Percentiles rank a stretch among this genome's conserved stretches.
Conservation (phyloP, 768 basidiomycete species). For the Pleurotus sapidus region DNA sequence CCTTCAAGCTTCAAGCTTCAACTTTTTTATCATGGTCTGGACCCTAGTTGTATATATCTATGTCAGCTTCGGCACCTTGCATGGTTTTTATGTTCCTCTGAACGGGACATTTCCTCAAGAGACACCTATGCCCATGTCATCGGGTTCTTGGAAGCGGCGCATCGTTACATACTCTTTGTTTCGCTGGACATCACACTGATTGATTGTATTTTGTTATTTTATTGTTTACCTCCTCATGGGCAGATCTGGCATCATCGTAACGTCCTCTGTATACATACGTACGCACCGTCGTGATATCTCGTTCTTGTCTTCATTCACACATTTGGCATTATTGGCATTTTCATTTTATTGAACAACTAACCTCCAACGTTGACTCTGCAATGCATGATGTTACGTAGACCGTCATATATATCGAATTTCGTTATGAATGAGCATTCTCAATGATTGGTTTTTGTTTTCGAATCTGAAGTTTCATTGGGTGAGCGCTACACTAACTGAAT, state of each 20-base stretch:
- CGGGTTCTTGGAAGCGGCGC: neutral
- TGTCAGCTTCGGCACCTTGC: neutral
- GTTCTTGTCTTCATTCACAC: neutral
- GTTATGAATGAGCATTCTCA: too few relatives aligned
- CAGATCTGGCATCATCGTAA: slow-evolving; percentile 7
- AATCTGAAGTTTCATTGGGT: too few relatives aligned
- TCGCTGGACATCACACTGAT: neutral
- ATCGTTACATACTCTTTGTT: neutral
- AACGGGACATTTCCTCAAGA: too few relatives aligned
- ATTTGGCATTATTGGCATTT: neutral
- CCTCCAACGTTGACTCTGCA: too few relatives aligned
- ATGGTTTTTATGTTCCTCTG: neutral
- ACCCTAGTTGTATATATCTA: neutral
- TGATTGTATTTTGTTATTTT: slow-evolving; percentile 4
- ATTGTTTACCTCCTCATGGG: neutral
- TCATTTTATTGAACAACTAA: neutral
- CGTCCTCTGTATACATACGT: slow-evolving; percentile 1
- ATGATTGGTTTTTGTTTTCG: too few relatives aligned
- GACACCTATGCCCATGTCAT: neutral
- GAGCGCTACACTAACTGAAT: slow-evolving; percentile 44
- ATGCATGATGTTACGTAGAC: too few relatives aligned
- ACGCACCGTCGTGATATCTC: neutral
- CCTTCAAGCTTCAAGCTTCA: neutral
- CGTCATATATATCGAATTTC: too few relatives aligned
- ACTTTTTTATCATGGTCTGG: slow-evolving; percentile 1